A percentile compares a stretch with the other conserved stretches of the same genome.
phyloP scores from a whole-genome alignment of 805 yeast species.

The Grigorovia humatica region DNA sequence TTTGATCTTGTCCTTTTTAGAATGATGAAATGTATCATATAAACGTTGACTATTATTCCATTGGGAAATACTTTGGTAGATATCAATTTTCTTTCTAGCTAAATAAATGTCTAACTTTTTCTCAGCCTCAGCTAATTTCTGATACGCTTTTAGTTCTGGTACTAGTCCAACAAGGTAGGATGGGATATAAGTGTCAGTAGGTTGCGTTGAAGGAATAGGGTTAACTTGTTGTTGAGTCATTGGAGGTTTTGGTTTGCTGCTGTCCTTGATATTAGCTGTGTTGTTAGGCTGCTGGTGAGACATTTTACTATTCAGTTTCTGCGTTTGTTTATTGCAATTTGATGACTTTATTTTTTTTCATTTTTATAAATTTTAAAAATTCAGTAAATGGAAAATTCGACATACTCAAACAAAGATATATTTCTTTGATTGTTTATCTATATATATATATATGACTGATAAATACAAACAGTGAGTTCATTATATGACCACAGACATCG shows the following conservation, averaged over 20 bases:
- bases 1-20: constrained; percentile 32
- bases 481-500: no score
- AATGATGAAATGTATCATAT: constrained; percentile 22
- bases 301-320: not conserved
- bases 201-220: constrained; percentile 28
- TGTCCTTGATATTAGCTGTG: not conserved
- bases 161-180: constrained; percentile 35
- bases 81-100: constrained; percentile 73
- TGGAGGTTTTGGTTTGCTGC: not conserved
- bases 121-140: constrained; percentile 71
- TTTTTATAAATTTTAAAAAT: no score
- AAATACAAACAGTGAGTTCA: no score
- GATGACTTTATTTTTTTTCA: not conserved
- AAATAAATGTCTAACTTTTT: constrained; percentile 68
- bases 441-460: no score
- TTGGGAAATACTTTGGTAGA: constrained; percentile 56
- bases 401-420: no score
- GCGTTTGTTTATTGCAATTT: not conserved
- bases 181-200: constrained; percentile 46
- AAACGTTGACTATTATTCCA: constrained; percentile 33
- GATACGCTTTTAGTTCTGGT: constrained; percentile 66
- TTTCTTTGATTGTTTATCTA: no score
- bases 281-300: not conserved
- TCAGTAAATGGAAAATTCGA: no score
- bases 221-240: constrained; percentile 14